phyloP scores from a whole-genome alignment of 2,329 filamentous ascomycete genomes.

The Pseudogymnoascus sp. region DNA sequence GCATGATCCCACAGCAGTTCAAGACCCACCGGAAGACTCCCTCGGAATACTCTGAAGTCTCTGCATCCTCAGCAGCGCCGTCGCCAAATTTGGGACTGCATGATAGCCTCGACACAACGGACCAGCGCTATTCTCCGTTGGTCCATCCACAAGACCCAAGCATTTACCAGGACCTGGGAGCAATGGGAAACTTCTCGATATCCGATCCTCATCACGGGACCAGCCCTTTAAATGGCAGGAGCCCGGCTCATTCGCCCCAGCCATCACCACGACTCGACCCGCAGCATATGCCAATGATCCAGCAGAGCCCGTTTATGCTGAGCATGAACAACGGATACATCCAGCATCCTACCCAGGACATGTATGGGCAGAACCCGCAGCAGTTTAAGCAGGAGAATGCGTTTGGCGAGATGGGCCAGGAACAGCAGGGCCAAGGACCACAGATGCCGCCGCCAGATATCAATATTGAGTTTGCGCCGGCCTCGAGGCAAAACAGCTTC shows the following conservation, averaged over 20 bases:
- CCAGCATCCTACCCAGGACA: slow-evolving; percentile 29
- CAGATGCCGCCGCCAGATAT: slow-evolving; percentile 89
- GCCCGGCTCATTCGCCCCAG: slow-evolving; percentile 67
- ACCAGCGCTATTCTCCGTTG: slow-evolving; percentile 69
- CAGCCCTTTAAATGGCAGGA: slow-evolving; percentile 64
- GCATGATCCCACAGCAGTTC: slow-evolving; percentile 50
- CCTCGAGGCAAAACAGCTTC: slow-evolving; percentile 56
- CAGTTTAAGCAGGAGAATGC: slow-evolving; percentile 37
- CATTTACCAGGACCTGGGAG: slow-evolving; percentile 69
- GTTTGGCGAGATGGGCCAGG: slow-evolving; percentile 48
- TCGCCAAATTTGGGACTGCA: slow-evolving; percentile 74
- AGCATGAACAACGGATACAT: slow-evolving; percentile 30
- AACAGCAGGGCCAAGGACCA: slow-evolving; percentile 40
- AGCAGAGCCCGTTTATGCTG: slow-evolving; percentile 34
- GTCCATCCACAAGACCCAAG: slow-evolving; percentile 63
- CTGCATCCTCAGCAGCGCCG: slow-evolving; percentile 71
- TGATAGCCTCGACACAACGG: slow-evolving; percentile 68
- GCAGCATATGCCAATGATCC: slow-evolving; percentile 41
- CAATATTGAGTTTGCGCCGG: slow-evolving; percentile 85
- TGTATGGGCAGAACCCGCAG: slow-evolving; percentile 42
- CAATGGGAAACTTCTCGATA: slow-evolving; percentile 72
- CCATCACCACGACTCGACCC: slow-evolving; percentile 55
- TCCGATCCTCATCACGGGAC: slow-evolving; percentile 52
- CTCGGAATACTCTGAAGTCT: slow-evolving; percentile 90
- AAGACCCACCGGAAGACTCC: slow-evolving; percentile 74